Base-by-base conservation (phyloP, 352 stramenopile genomes). In the Aphanomyces cochlioides region DNA sequence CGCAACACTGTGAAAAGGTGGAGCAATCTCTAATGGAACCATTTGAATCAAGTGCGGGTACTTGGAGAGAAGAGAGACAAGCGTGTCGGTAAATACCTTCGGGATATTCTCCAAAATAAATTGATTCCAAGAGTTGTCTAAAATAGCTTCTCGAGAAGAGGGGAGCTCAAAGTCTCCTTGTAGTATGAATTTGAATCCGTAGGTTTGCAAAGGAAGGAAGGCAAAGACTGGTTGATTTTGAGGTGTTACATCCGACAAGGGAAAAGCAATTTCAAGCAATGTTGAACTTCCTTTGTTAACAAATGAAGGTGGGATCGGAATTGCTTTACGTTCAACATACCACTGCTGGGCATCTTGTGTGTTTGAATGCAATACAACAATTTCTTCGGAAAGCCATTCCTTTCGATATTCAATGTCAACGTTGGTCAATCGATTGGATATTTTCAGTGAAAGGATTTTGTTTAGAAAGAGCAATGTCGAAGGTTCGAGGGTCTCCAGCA, bases 121-220 rank as follows among this genome's bases (percentile, higher is more conserved):
- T 72, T 93, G 85, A 58, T 96, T 96, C 89, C 89, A 96, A 47
- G 90, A 82, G 66, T 84, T 93, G 50, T 88, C 90, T 13, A 80
- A 81, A 34, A 96, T 89, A 7, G 87, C 85, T 65, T 96, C 89
- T 38, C 89, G 81, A 28, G 85, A 95, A 57, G 87, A 95, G 13
- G 87, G 83, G 1, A 95, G 82, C 58, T 94, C 83, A 72, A 95
- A 96, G 56, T 96, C 85, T 43, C 80, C 87, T 38, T 96, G 89
- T 7, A 96, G 37, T 40, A 96, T 90, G 78, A 93, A 95, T 1
- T 82, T 83, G 39, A 95, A 91, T 19, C 84, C 85, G 47, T 93
- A 93, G 6, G 82, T 90, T 4, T 85, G 81, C 54, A 95, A 65
- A 3, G 89, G 87, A 4, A 96, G 71, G 56, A 89, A 96, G 15